Evolutionary conservation across 2,329 filamentous ascomycete genomes (phyloP), one percentile per base, ranked within the genome.

Genomic region (Colletotrichum costaricense): DNA sequence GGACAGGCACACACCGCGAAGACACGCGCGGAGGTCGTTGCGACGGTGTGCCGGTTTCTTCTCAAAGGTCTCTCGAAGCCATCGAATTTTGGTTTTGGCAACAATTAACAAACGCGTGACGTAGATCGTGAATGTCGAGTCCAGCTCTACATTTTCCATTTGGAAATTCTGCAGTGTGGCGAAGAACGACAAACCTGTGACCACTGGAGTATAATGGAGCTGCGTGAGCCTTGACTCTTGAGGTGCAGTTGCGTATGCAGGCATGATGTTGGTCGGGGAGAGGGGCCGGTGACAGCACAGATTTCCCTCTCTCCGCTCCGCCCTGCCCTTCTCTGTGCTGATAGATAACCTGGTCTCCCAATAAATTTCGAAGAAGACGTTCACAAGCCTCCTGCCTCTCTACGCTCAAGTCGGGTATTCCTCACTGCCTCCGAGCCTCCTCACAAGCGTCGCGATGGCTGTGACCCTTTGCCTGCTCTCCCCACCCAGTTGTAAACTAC

Each of bases 361-460:
- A 19, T 19, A 3, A 55, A 49, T 9, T 12, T 49, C 26, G 30
- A 49, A 55, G 46, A 55, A 28, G 62, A 28, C 46, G 28, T 63
- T 38, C 56, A 35, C n/a, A 42, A 33, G 33, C 30, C 33, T 68
- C 28, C n/a, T 52, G 42, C 35, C 35, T 22, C 33, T 60, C n/a
- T 26, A 35, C 42, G 42, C 42, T 49, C 42, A 55, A 30, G 9
- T 63, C 55, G 54, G 58, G 22, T 42, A 26, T 33, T 38, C 33
- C 49, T 52, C 24, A 54, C 22, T 33, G 35, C 64, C 46, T 30
- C 54, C 42, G 42, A 56, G 28, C n/a, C 35, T 28, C 24, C n/a
- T 69, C 54, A 58, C 42, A 59, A 69, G 59, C 62, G 67, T 73
- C 28, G 59, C 62, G 60, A 62, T 73, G 67, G 56, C 56, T 62